Base-by-base conservation (phyloP, 163 green algal genomes). In the Chlamydomonas reinhardtii region DNA sequence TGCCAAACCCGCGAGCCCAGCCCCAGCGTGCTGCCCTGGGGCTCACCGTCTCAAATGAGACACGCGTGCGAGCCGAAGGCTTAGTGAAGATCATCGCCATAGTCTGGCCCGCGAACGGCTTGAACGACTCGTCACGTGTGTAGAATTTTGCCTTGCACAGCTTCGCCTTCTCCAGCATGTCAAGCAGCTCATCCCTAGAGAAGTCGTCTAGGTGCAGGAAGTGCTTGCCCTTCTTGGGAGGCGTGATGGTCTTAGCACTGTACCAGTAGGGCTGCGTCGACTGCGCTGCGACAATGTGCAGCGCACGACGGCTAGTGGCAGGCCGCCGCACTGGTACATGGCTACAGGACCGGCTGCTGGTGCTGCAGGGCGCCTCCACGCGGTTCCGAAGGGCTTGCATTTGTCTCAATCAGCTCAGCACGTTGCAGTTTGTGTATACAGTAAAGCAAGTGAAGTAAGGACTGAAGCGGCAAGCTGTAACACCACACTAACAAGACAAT, bases 81-180 rank as follows among this genome's bases (percentile, higher is more conserved):
- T 99, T 99, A 62, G 98, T 99, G 93, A 99, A 99, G 64, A 99
- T 99, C 98, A 99, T 99, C 11, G 95, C 93, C 95, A 99, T 96
- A 3, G 95, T 97, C 92, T 97, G 96, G 59, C 96, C 97, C 61
- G 93, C 83, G 68, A 99, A 98, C 0, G 98, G 97, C 91, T 98
- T 97, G 94, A 97, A 99, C 25, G 69, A 92, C 69, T 95, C 82
- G 79, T 99, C 96, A 35, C 94, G 91, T 27, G 77, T 81, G 32
- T 94, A 93, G 32, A 96, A 89, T 83, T 96, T 95, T 0, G 96
- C 89, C 91, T 99, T 99, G 2, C 96, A 94, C 25, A 94, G 91
- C 24, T 89, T 70, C 2, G 93, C 95, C 37, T 94, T 94, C 66
- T 96, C 83, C 2, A 98, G 92, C 93, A 98, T 97, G 43, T 94